These are phyloP conservation scores for Aspergillus quadricinctus DNA, from an alignment of 2,329 filamentous ascomycete species.

Conservation along the genomic window DNA sequence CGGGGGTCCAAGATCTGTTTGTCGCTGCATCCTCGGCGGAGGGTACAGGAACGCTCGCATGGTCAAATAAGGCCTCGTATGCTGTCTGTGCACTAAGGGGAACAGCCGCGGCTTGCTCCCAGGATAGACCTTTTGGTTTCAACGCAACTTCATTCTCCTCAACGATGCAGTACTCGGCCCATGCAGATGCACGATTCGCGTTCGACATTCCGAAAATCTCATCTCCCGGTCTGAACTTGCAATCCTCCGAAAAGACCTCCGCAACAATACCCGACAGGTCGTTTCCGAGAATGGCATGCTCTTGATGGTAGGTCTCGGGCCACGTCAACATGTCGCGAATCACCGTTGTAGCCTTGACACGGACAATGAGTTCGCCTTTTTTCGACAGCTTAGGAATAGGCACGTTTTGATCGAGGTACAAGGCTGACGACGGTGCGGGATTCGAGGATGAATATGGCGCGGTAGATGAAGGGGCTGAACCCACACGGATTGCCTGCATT, in stretches of 20 bases:
- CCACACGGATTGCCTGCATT: constrained; percentile 9
- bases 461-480: background rate
- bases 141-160: constrained; percentile 17
- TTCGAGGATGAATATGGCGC: constrained; percentile 7
- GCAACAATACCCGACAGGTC: constrained; percentile 20
- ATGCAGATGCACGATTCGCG: constrained; percentile 16
- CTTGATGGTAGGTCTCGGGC: constrained; percentile 24
- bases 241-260: constrained; percentile 3
- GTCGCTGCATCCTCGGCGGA: background rate
- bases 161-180: constrained; percentile 26
- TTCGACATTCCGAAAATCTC: constrained; percentile 26
- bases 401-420: constrained; percentile 6
- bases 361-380: constrained; percentile 6
- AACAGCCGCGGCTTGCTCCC: constrained; percentile 22
- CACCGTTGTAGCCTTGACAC: constrained; percentile 11
- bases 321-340: constrained; percentile 14
- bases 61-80: constrained; percentile 29
- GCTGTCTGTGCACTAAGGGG: constrained; percentile 29
- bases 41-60: constrained; percentile 11
- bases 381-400: constrained; percentile 4
- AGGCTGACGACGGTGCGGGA: constrained; percentile 8
- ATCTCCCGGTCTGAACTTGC: constrained; percentile 21
- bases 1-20: background rate
- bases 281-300: constrained; percentile 18
- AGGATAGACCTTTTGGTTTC: constrained; percentile 19